Conservation (phyloP, 768 basidiomycete species). For the Auriscalpium vulgare region DNA sequence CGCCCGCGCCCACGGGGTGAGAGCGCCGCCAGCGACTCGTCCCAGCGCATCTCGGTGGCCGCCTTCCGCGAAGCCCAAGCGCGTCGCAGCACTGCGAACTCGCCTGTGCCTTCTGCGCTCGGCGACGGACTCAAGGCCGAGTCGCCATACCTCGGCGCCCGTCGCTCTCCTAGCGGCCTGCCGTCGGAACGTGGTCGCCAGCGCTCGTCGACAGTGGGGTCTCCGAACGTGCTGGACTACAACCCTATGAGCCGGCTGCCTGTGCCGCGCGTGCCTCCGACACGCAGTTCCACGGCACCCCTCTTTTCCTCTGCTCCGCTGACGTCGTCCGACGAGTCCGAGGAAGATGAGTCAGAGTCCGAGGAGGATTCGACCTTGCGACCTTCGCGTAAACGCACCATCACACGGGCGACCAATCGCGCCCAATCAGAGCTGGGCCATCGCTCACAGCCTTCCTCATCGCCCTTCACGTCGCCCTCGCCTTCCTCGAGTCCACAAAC, state of each 20-base stretch:
- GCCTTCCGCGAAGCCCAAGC: constrained; percentile 77
- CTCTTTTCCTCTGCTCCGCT: constrained; percentile 24
- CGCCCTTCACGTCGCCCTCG: constrained; percentile 3
- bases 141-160: neutral
- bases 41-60: constrained; percentile 72
- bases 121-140: constrained; percentile 2
- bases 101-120: constrained; percentile 36
- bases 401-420: constrained; percentile 13
- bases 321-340: constrained; percentile 25
- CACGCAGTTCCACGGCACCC: constrained; percentile 13
- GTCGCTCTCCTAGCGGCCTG: constrained; percentile 8
- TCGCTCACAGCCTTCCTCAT: constrained; percentile 1
- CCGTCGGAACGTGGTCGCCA: constrained; percentile 4
- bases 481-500: constrained; percentile 6
- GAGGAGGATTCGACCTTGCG: constrained; percentile 25
- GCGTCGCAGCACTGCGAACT: constrained; percentile 51
- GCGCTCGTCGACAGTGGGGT: constrained; percentile 5
- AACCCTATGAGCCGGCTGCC: neutral
- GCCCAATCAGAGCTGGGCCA: constrained; percentile 23
- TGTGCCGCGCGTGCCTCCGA: neutral
- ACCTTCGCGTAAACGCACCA: constrained; percentile 27
- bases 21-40: constrained; percentile 54
- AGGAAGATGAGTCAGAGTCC: constrained; percentile 27
- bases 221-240: neutral
- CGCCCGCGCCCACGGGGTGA: constrained; percentile 45